Evolutionary conservation across 78 protist genomes (phyloP).

Genomic region (Diacronema lutheri): DNA sequence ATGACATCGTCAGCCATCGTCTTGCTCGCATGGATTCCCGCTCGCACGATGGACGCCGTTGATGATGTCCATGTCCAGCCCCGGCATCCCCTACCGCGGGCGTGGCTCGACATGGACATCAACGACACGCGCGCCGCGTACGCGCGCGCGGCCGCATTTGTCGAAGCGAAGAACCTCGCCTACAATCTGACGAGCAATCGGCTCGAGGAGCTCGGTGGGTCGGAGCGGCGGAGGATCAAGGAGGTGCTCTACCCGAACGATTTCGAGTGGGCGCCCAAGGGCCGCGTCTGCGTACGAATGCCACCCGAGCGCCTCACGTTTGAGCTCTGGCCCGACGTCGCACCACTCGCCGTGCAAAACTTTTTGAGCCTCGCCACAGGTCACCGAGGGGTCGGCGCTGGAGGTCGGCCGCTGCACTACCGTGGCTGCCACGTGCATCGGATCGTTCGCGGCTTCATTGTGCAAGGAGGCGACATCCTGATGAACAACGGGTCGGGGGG

Average conservation of each 20-base stretch:
- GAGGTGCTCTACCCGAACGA: background rate
- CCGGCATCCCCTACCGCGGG: too few species aligned
- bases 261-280: background rate
- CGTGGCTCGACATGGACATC: slow-evolving; percentile 5
- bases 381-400: too few species aligned
- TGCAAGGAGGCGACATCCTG: slow-evolving; percentile 16
- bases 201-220: background rate
- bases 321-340: slow-evolving; percentile 9
- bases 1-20: too few species aligned
- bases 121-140: slow-evolving; percentile 7
- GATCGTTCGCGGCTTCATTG: background rate
- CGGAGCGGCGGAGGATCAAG: background rate
- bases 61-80: too few species aligned
- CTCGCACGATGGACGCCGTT: too few species aligned
- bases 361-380: background rate
- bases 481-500: slow-evolving; percentile 3
- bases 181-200: background rate
- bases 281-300: background rate
- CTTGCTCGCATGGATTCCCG: too few species aligned
- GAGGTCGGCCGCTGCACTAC: background rate
- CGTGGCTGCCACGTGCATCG: background rate
- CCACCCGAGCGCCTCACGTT: background rate
- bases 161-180: background rate
- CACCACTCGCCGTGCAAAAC: slow-evolving; percentile 11
- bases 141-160: background rate